A percentile compares a stretch with the other conserved stretches of the same genome.
Evolutionary conservation across 345 rosid genomes (phyloP).

Genomic region (Murraya koenigii): DNA sequence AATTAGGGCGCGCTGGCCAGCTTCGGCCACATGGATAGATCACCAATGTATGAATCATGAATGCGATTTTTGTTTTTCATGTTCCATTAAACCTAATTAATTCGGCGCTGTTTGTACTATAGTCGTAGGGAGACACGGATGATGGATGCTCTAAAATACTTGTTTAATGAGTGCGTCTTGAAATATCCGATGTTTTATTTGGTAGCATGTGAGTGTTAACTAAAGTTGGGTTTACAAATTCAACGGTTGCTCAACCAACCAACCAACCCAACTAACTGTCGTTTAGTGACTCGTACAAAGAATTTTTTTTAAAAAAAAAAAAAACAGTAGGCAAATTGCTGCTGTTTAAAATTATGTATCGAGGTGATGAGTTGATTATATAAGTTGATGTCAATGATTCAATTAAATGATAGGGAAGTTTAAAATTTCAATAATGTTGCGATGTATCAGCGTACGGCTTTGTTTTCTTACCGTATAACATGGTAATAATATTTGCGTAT

Average conservation of each 20-base stretch:
- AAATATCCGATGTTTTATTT: not conserved
- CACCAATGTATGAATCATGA: too few relatives aligned
- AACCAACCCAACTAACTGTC: conserved; percentile 12
- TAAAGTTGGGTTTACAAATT: conserved; percentile 1
- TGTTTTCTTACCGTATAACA: conserved; percentile 20
- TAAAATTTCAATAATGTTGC: not conserved
- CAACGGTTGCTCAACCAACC: conserved; percentile 46
- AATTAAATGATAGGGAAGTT: not conserved
- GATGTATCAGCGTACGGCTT: conserved; percentile 3
- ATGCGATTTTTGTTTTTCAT: too few relatives aligned
- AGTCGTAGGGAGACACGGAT: too few relatives aligned
- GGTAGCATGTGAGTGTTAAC: not conserved
- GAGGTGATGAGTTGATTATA: not conserved
- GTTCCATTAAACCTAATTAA: too few relatives aligned
- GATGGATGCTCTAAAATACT: not conserved
- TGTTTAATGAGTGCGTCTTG: not conserved
- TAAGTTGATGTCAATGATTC: not conserved
- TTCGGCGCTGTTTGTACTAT: too few relatives aligned
- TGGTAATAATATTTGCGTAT: not conserved
- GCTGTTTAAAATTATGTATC: not conserved
- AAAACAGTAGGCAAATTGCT: not conserved
- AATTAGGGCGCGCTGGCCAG: too few relatives aligned
- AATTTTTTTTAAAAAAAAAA: too few relatives aligned
- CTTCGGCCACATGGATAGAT: too few relatives aligned
- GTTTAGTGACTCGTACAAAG: not conserved